These are phyloP conservation scores for Capronia americana DNA, from an alignment of 2,329 filamentous ascomycete genomes.

Conservation along the genomic window DNA sequence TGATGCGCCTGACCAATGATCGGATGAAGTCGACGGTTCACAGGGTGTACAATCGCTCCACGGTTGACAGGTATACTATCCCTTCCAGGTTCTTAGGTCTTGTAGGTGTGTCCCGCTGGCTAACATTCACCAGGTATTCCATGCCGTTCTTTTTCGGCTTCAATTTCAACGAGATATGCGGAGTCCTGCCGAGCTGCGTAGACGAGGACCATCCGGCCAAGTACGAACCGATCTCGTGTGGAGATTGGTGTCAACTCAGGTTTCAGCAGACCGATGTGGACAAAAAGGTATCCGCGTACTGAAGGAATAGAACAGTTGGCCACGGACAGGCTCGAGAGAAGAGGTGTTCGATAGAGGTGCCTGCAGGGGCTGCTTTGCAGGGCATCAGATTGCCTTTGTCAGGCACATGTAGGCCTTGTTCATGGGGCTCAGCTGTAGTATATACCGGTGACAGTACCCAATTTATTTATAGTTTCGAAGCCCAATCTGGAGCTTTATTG, in stretches of 20 bases:
- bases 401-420: background rate
- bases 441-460: background rate
- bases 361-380: background rate
- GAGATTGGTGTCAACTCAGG: constrained; percentile 34
- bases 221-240: constrained; percentile 56
- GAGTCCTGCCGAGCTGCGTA: constrained; percentile 52
- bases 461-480: constrained; percentile 12
- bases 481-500: constrained; percentile 39
- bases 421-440: background rate
- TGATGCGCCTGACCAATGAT: constrained; percentile 60
- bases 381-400: background rate
- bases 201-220: constrained; percentile 55
- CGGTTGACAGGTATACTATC: constrained; percentile 30
- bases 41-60: constrained; percentile 56
- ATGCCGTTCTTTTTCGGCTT: constrained; percentile 66
- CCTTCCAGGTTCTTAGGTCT: background rate
- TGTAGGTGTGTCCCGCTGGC: background rate
- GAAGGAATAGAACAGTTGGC: background rate
- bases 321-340: background rate
- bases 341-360: background rate
- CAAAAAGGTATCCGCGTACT: constrained; percentile 15
- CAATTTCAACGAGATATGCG: constrained; percentile 59
- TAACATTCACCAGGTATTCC: constrained; percentile 49
- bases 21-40: constrained; percentile 59
- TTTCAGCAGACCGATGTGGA: constrained; percentile 33